Conservation (phyloP, 176 grass and related monocot species). For the Alloteropsis semialata region DNA sequence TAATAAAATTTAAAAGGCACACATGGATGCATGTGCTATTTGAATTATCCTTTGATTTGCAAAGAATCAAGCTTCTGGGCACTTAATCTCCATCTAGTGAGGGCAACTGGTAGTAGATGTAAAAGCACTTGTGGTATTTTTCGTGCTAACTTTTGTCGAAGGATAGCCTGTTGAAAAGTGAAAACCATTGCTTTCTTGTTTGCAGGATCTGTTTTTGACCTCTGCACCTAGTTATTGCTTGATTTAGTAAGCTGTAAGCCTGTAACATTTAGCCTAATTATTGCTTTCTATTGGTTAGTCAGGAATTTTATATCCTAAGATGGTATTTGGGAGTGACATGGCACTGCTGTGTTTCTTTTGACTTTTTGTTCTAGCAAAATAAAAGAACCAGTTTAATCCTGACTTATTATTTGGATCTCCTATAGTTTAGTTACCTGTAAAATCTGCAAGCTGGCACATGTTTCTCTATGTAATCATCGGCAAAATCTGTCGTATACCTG, state of each 20-base stretch:
- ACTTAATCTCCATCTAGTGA: neutral
- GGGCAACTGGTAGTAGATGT: neutral
- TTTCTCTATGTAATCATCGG: neutral
- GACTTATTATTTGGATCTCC: neutral
- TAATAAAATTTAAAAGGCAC: neutral
- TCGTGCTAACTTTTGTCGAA: neutral
- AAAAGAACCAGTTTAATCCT: neutral
- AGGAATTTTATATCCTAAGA: neutral
- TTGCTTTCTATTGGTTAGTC: neutral
- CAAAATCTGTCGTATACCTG: neutral
- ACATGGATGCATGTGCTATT: neutral
- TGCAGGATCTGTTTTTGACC: neutral
- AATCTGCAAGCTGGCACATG: neutral
- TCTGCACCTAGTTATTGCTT: neutral
- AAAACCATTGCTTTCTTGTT: neutral
- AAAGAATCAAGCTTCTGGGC: neutral
- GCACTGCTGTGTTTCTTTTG: neutral
- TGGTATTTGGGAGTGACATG: neutral
- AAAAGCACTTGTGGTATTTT: neutral
- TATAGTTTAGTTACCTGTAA: neutral
- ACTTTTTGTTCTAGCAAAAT: neutral
- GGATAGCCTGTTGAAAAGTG: neutral
- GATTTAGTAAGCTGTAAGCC: neutral
- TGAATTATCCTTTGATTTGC: neutral
- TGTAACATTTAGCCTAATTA: neutral